phyloP scores from a whole-genome alignment of 768 basidiomycete genomes.

The Leucosporidium yakuticum region DNA sequence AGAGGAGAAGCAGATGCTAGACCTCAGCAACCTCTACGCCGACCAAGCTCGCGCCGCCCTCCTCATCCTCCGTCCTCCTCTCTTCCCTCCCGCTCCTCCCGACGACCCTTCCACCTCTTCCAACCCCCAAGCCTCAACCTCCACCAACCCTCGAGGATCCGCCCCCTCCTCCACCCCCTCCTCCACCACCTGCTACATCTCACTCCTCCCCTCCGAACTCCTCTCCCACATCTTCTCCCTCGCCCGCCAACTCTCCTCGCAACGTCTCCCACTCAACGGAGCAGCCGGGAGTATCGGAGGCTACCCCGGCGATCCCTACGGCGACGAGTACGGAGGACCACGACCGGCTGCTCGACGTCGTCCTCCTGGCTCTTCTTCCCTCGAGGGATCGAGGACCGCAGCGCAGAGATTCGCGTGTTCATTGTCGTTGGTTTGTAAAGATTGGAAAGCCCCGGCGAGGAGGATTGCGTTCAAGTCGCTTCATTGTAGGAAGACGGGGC shows the following conservation, averaged over 20 bases:
- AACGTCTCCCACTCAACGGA: neutral
- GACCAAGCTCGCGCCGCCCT: slow-evolving; percentile 9
- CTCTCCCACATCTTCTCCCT: slow-evolving; percentile 9
- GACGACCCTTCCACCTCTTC: neutral
- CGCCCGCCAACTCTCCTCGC: neutral
- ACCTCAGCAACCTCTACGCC: neutral
- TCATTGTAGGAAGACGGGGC: neutral
- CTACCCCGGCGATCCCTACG: neutral
- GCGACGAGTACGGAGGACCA: neutral
- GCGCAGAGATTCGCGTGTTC: slow-evolving; percentile 3
- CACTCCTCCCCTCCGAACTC: slow-evolving; percentile 10
- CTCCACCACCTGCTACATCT: neutral
- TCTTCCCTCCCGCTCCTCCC: neutral
- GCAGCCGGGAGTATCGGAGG: neutral
- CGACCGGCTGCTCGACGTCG: neutral
- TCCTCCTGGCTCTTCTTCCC: no score
- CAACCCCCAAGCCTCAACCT: neutral
- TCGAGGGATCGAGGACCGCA: neutral
- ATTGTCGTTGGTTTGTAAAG: slow-evolving; percentile 4
- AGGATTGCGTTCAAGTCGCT: neutral
- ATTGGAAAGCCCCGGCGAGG: slow-evolving; percentile 2
- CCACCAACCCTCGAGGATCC: no score
- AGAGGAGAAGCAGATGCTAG: no score
- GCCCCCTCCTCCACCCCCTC: neutral
- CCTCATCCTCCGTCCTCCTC: slow-evolving; percentile 7